Percentiles rank a stretch among this genome's conserved stretches.
phyloP scores from a whole-genome alignment of 73 alveolate species.

The Symbiodinium pilosum region DNA sequence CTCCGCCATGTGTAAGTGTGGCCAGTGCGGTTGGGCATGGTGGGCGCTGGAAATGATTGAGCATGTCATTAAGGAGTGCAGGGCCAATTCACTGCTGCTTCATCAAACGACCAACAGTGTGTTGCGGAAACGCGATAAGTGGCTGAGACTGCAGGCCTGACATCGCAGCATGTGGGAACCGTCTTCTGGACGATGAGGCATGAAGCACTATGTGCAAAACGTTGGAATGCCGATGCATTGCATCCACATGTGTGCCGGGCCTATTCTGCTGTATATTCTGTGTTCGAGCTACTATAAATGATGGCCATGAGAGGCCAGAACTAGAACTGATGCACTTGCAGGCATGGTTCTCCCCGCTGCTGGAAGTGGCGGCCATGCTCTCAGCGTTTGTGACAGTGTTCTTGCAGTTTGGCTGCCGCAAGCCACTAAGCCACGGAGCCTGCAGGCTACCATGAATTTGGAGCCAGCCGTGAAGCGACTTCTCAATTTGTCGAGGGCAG shows the following conservation, averaged over 20 bases:
- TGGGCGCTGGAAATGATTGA: too few relatives aligned
- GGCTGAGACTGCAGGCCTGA: constrained; percentile 26
- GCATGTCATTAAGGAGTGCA: too few relatives aligned
- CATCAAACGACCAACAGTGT: too few relatives aligned
- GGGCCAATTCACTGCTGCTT: too few relatives aligned
- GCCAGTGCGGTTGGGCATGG: too few relatives aligned
- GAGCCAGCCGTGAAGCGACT: constrained; percentile 44
- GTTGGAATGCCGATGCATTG: background rate
- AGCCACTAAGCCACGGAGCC: background rate
- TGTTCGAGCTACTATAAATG: too few relatives aligned
- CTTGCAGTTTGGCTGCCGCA: background rate
- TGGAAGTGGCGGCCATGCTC: constrained; percentile 41
- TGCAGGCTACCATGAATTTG: constrained; percentile 33
- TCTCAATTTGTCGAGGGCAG: constrained; percentile 56
- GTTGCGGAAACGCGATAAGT: too few relatives aligned
- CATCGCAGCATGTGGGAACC: constrained; percentile 56
- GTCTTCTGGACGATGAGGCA: constrained; percentile 68
- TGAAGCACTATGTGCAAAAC: constrained; percentile 16
- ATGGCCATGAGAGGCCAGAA: too few relatives aligned
- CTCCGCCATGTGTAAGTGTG: too few relatives aligned
- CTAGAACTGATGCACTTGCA: background rate
- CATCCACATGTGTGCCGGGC: background rate
- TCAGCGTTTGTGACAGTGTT: background rate
- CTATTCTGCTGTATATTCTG: too few relatives aligned
- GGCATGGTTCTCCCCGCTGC: constrained; percentile 50